A percentile compares a stretch with the other conserved stretches of the same genome.
Conservation (phyloP, 169 alveolate species). For the Amoebophrya sp. region DNA sequence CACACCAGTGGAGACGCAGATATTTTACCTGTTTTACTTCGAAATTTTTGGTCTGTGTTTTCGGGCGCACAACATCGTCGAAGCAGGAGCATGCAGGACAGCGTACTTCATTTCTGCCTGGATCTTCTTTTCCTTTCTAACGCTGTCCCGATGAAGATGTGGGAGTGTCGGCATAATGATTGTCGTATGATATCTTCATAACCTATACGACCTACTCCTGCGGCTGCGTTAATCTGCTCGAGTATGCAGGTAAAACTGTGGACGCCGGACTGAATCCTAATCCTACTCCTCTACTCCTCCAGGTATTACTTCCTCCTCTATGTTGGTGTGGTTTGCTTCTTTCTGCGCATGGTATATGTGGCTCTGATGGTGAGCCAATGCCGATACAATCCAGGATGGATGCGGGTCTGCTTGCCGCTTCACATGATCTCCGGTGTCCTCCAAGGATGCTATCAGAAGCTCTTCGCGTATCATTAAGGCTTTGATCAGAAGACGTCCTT, state of each 20-base stretch:
- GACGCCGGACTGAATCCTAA: too few species aligned
- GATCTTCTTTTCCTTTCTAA: too few species aligned
- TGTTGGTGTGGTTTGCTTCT: background rate
- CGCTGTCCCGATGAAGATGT: too few species aligned
- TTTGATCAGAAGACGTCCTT: too few species aligned
- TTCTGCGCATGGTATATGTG: background rate
- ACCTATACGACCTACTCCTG: background rate
- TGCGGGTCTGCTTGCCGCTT: background rate
- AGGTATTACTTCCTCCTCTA: background rate
- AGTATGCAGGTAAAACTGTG: too few species aligned
- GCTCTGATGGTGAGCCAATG: background rate
- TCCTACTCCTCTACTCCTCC: too few species aligned
- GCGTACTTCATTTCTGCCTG: too few species aligned
- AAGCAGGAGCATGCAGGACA: too few species aligned
- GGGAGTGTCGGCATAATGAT: too few species aligned
- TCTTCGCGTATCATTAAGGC: background rate
- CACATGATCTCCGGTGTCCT: background rate
- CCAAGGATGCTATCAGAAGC: background rate
- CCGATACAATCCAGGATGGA: conserved; percentile 7
- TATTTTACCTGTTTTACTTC: background rate
- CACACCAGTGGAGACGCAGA: background rate
- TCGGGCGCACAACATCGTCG: background rate
- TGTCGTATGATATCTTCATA: background rate
- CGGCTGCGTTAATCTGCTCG: background rate
- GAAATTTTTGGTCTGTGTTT: background rate